Percentiles rank a stretch among this genome's conserved stretches.
Conservation (phyloP, 1,284 basidiomycete species). For the Polyporus tsugae region DNA sequence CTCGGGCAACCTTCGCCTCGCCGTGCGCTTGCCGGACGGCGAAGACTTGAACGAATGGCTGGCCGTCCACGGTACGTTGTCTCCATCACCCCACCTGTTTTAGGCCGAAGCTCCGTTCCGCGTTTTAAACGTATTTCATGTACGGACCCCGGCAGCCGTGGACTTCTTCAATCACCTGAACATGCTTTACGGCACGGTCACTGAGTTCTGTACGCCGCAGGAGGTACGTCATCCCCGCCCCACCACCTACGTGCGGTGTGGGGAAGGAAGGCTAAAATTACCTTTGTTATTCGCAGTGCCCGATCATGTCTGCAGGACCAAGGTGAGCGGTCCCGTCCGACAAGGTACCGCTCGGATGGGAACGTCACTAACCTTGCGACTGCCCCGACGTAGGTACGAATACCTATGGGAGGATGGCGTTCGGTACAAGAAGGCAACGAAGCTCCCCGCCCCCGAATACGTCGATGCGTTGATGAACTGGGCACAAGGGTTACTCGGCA, state of each 20-base stretch:
- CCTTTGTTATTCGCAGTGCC: slow-evolving; percentile 67
- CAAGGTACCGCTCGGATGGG: not conserved
- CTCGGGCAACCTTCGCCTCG: slow-evolving; percentile 90
- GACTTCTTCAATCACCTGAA: slow-evolving; percentile 98
- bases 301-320: slow-evolving; percentile 98
- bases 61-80: slow-evolving; percentile 87
- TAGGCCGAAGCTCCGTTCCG: not conserved
- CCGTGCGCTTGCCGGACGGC: slow-evolving; percentile 92
- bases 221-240: slow-evolving; percentile 62
- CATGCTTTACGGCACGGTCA: slow-evolving; percentile 96
- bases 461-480: slow-evolving; percentile 99
- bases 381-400: slow-evolving; percentile 73
- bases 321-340: slow-evolving; percentile 60
- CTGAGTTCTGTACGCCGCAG: slow-evolving; percentile 94
- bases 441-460: slow-evolving; percentile 94
- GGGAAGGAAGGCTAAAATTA: not conserved
- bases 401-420: slow-evolving; percentile 99
- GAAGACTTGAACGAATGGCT: slow-evolving; percentile 97
- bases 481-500: slow-evolving; percentile 94
- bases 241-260: not conserved
- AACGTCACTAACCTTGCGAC: not conserved
- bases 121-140: not conserved
- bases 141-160: slow-evolving; percentile 66
- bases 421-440: slow-evolving; percentile 92
- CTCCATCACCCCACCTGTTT: not conserved